phyloP scores from a whole-genome alignment of 2,329 filamentous ascomycete species.

The Claviceps pazoutovae region DNA sequence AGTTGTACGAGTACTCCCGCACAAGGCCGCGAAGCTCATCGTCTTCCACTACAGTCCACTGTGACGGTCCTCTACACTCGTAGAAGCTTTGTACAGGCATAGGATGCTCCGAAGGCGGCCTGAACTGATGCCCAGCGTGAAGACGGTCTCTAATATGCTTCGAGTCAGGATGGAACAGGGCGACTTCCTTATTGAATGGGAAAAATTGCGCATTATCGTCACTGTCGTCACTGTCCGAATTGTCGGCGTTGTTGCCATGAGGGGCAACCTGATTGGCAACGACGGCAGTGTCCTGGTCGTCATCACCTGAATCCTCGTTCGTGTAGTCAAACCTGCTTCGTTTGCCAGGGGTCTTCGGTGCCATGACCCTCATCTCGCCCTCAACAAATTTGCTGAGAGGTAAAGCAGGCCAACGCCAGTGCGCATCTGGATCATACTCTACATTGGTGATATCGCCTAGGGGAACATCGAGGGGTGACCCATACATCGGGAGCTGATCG shows the following conservation, averaged over 20 bases:
- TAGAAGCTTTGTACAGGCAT: constrained; percentile 91
- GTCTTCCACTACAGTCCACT: constrained; percentile 84
- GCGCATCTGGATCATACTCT: constrained; percentile 51
- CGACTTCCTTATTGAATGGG: constrained; percentile 62
- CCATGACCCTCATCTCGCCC: constrained; percentile 59
- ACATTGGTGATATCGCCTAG: constrained; percentile 42
- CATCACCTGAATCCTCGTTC: constrained; percentile 53
- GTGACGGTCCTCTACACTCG: constrained; percentile 71
- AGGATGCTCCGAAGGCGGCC: constrained; percentile 76
- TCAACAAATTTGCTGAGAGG: constrained; percentile 79
- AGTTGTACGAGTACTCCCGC: constrained; percentile 91
- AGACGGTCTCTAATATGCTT: constrained; percentile 80
- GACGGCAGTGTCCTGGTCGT: constrained; percentile 38
- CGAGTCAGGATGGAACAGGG: constrained; percentile 79
- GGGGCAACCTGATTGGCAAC: constrained; percentile 34
- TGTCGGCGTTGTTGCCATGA: too few relatives aligned
- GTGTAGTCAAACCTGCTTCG: constrained; percentile 72
- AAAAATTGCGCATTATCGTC: constrained; percentile 34
- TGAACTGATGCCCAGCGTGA: constrained; percentile 82
- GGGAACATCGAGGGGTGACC: constrained; percentile 45
- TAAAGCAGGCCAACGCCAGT: constrained; percentile 63
- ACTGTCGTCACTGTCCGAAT: too few relatives aligned
- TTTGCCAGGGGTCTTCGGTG: constrained; percentile 54
- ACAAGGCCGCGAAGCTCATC: constrained; percentile 77
- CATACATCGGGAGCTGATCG: constrained; percentile 68